phyloP scores from a whole-genome alignment of 345 rosid species.

The Combretum micranthum region DNA sequence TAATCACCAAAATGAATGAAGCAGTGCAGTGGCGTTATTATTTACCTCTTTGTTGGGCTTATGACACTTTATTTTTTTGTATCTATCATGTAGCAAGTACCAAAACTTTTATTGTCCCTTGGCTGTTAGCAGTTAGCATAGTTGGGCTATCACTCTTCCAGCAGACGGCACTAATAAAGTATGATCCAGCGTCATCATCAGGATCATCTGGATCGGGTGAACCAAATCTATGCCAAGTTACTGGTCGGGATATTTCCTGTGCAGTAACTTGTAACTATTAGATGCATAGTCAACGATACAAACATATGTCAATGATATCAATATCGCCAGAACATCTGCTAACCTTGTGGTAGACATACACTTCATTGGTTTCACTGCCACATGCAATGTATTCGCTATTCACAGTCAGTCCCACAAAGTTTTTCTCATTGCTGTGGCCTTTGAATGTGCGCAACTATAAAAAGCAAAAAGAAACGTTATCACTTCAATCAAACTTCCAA shows the following conservation, averaged over 20 bases:
- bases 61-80: no score
- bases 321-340: constrained; percentile 3
- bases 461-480: constrained; percentile 2
- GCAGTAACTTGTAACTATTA: background rate
- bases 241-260: constrained; percentile 87
- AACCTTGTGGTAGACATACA: constrained; percentile 93
- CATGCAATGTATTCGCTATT: constrained; percentile 83
- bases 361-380: constrained; percentile 97
- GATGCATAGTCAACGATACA: no score
- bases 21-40: no score
- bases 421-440: constrained; percentile 97
- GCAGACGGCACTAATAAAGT: constrained; percentile 93
- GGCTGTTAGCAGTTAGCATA: constrained; percentile 91
- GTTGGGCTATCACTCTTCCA: constrained; percentile 98
- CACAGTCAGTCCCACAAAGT: constrained; percentile 87
- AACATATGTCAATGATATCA: no score
- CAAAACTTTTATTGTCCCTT: constrained; percentile 92
- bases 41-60: no score
- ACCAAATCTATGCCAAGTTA: constrained; percentile 82
- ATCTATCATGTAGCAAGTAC: constrained; percentile 63
- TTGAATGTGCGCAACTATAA: constrained; percentile 77
- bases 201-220: constrained; percentile 78
- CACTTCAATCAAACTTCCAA: background rate
- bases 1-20: no score
- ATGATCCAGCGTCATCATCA: constrained; percentile 79